Percentiles rank a stretch among this genome's conserved stretches.
Conservation (phyloP, 352 stramenopile genomes). For the Phytophthora citricola region DNA sequence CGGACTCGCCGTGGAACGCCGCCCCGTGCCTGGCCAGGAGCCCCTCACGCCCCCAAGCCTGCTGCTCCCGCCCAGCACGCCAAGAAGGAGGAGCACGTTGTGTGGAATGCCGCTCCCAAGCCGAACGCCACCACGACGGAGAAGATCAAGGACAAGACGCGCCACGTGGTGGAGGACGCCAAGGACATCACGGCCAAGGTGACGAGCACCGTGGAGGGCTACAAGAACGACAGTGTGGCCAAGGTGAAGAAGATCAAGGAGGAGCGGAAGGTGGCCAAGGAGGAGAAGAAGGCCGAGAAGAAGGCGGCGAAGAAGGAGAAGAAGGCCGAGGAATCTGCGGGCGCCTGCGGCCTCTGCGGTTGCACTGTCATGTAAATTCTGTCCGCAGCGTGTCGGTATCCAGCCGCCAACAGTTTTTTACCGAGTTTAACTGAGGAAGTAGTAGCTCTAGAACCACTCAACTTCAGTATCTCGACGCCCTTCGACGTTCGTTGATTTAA, state of each 20-base stretch:
- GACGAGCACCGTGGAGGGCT: constrained; percentile 60
- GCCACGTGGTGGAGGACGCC: constrained; percentile 46
- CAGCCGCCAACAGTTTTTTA: constrained; percentile 14
- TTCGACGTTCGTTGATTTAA: constrained; percentile 38
- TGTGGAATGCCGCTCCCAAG: constrained; percentile 51
- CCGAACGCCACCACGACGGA: constrained; percentile 39
- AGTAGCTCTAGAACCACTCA: constrained; percentile 26
- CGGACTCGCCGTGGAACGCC: constrained; percentile 54
- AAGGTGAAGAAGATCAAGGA: constrained; percentile 66
- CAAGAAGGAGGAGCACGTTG: constrained; percentile 54
- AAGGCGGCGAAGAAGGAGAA: constrained; percentile 45
- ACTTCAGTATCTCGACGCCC: constrained; percentile 20
- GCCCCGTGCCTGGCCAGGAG: constrained; percentile 46
- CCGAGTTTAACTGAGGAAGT: constrained; percentile 22
- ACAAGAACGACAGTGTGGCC: constrained; percentile 75
- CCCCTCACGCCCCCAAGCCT: constrained; percentile 28
- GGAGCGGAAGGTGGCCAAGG: constrained; percentile 55
- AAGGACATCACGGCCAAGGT: constrained; percentile 55
- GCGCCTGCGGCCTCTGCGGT: constrained; percentile 58
- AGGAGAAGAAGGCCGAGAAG: constrained; percentile 49
- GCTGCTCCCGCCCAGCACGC: constrained; percentile 27
- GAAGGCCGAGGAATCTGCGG: constrained; percentile 52
- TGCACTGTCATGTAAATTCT: constrained; percentile 72
- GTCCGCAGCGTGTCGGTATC: background rate
- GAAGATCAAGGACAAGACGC: constrained; percentile 58